These are phyloP conservation scores for carrot (Daucus carota) DNA, from an alignment of 129 eudicot genomes.

Conservation along the genomic window DH1_v3.0 NC_030382.2:36729001-36729500, in stretches of 20 bases:
- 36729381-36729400: conserved; percentile 67
- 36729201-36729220: not conserved
- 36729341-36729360: not conserved
- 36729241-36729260: not conserved
- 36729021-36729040: not conserved
- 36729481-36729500: conserved; percentile 83
- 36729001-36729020: not conserved
- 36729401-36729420: conserved; percentile 88
- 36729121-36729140: not conserved
- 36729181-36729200: not conserved
- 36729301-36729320: not conserved
- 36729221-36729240: not conserved
- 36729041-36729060: not conserved
- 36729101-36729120: not conserved
- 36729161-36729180: not conserved
- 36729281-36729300: not conserved
- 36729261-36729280: no score
- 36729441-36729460: conserved; percentile 54
- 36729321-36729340: not conserved
- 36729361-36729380: not conserved
- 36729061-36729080: not conserved
- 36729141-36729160: not conserved
- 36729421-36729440: conserved; percentile 76
- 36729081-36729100: not conserved
- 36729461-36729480: conserved; percentile 88